These are phyloP conservation scores for Dictyostelium firmibasis DNA, from an alignment of 78 protist genomes.

Conservation along the genomic window DNA sequence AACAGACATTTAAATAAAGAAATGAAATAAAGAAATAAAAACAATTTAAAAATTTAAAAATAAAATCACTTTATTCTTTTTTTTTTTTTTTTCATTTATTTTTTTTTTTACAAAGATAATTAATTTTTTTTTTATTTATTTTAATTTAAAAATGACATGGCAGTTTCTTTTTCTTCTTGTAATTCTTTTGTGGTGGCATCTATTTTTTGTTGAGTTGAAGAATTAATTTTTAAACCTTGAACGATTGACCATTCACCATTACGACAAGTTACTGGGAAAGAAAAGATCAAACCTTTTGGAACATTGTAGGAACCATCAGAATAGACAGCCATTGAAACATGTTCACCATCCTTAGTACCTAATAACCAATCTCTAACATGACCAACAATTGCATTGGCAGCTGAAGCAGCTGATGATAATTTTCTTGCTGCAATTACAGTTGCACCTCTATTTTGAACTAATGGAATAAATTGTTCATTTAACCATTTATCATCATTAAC, in stretches of 20 bases:
- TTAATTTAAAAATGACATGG: slow-evolving; percentile 49
- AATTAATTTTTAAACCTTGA: slow-evolving; percentile 79
- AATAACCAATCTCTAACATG: slow-evolving; percentile 85
- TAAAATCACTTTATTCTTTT: not conserved
- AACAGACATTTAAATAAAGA: not conserved
- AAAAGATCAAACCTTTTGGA: slow-evolving; percentile 82
- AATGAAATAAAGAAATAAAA: not conserved
- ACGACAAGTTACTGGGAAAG: slow-evolving; percentile 86
- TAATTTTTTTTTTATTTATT: not conserved
- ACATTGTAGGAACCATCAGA: slow-evolving; percentile 86
- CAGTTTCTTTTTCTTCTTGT: slow-evolving; percentile 79
- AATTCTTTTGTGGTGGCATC: slow-evolving; percentile 88
- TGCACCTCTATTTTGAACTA: slow-evolving; percentile 96
- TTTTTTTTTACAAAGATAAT: not conserved
- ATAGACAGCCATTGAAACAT: slow-evolving; percentile 82
- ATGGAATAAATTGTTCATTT: slow-evolving; percentile 73
- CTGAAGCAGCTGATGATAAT: slow-evolving; percentile 91
- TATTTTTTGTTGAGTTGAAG: slow-evolving; percentile 76
- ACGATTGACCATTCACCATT: slow-evolving; percentile 80
- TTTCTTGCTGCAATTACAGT: slow-evolving; percentile 91
- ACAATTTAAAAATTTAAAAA: not conserved
- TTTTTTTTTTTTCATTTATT: not conserved
- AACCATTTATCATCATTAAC: slow-evolving; percentile 84
- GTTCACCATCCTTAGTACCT: slow-evolving; percentile 64
- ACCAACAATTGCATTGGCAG: slow-evolving; percentile 88